These are phyloP conservation scores for Brassica carinata DNA, from an alignment of 345 rosid species.

Conservation along the genomic window DNA sequence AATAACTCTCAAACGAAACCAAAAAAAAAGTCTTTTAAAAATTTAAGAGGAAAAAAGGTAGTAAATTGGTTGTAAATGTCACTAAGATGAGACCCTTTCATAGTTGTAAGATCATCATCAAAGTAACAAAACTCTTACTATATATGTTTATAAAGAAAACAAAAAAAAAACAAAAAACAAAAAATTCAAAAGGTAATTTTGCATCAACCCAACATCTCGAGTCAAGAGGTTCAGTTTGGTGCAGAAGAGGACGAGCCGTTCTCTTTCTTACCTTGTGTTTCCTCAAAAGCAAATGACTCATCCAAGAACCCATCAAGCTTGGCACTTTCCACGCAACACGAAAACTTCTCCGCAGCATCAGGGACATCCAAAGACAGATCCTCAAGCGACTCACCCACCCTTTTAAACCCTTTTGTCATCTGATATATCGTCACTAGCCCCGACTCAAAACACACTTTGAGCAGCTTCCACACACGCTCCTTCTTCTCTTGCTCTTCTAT, in stretches of 20 bases:
- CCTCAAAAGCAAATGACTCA: slow-evolving; percentile 50
- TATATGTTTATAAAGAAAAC: background rate
- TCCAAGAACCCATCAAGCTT: slow-evolving; percentile 73
- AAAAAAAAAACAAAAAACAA: background rate
- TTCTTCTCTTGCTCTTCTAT: slow-evolving; percentile 67
- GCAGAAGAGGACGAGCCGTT: slow-evolving; percentile 38
- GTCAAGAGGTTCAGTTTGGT: background rate
- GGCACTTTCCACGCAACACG: slow-evolving; percentile 57
- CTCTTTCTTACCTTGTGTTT: slow-evolving; percentile 33
- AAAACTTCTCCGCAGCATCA: slow-evolving; percentile 63
- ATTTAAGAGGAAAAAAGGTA: background rate
- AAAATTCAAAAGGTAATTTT: background rate
- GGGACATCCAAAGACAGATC: slow-evolving; percentile 86
- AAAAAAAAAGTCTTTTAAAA: background rate
- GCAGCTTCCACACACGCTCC: slow-evolving; percentile 59
- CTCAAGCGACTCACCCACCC: slow-evolving; percentile 69
- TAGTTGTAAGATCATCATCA: background rate
- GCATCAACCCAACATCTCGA: background rate
- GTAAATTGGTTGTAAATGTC: background rate
- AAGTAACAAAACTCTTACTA: background rate
- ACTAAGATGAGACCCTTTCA: background rate
- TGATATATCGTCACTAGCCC: slow-evolving; percentile 77
- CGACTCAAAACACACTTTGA: slow-evolving; percentile 56
- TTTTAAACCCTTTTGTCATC: slow-evolving; percentile 75
- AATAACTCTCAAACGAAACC: background rate